phyloP scores from a whole-genome alignment of 306 rosid species.

The Cyclanthera cordifolia region DNA sequence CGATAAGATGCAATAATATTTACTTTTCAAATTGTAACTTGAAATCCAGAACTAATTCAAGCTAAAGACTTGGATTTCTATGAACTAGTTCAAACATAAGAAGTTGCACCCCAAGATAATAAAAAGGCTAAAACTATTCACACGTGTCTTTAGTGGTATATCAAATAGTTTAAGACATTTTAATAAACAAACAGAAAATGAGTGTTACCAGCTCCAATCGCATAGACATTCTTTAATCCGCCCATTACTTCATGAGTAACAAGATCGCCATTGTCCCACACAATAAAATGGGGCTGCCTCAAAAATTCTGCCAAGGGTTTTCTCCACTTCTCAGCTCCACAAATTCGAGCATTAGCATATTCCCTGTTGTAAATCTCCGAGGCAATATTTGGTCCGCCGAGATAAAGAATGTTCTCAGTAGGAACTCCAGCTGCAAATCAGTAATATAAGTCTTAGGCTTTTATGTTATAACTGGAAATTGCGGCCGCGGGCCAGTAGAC shows the following conservation, averaged over 20 bases:
- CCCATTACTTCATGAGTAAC: slow-evolving; percentile 98
- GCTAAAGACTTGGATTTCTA: background rate
- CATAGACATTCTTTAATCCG: slow-evolving; percentile 91
- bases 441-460: background rate
- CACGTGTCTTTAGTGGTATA: background rate
- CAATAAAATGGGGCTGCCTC: slow-evolving; percentile 82
- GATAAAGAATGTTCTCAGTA: slow-evolving; percentile 74
- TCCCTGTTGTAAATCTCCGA: slow-evolving; percentile 87
- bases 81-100: background rate
- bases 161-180: background rate
- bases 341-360: slow-evolving; percentile 91
- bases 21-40: background rate
- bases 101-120: background rate
- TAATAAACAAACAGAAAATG: background rate
- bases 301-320: slow-evolving; percentile 75
- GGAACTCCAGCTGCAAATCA: slow-evolving; percentile 71
- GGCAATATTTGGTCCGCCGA: slow-evolving; percentile 96
- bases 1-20: background rate
- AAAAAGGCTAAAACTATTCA: background rate
- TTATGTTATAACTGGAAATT: no score
- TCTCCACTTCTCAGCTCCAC: slow-evolving; percentile 93
- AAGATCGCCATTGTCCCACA: slow-evolving; percentile 96
- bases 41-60: background rate
- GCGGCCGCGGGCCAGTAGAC: no score
- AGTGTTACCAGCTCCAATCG: slow-evolving; percentile 88